Evolutionary conservation across 805 yeast genomes (phyloP), one percentile per base, ranked within the genome.

Genomic region (Cyberlindnera samutprakarnensis): DNA sequence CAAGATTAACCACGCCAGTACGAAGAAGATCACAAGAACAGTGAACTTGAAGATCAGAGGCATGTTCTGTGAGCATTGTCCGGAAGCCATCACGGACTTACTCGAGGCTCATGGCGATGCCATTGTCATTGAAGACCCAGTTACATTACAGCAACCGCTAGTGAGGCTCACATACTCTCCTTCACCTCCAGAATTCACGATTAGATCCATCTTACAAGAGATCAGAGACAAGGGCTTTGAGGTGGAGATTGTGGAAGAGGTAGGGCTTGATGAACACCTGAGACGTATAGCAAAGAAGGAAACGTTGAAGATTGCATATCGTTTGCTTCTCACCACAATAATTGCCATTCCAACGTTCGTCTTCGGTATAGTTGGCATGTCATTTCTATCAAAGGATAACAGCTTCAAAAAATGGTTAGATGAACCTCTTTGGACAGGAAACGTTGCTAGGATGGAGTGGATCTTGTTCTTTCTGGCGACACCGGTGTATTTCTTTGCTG

Each of bases 31-130:
- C 27, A 61, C 79, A 4, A 64, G 90, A 42, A 63, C 75, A 0
- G 69, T 80, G 27, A 70, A 70, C 37, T 57, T 82, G 33, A 63
- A 59, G 26, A 63, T 80, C 7, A 62, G 61, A 1, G 87, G 87
- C 1, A 78, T 81, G 84, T 75, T 56, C 49, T 82, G 90, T 55
- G 70, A 64, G 11, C 72, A 75, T 46, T 82, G 90, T 49, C 90
- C 90, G 1, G 68, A 63, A 21, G 49, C 64, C 2, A 64, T 81
- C 19, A 68, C 66, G 46, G 54, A 61, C 4, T 68, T 68, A 20
- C 57, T 82, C 25, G 46, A 57, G 2, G 59, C 61, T 6, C 74
- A 64, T 41, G 87, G 84, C 33, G 70, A 68, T 22, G 72, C 77
- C 2, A 60, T 78, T 7, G 64, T 73, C 9, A 61, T 75, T 11